These are phyloP conservation scores for Rhizoctonia solani DNA, from an alignment of 1,284 basidiomycete species.

Conservation along the genomic window DNA sequence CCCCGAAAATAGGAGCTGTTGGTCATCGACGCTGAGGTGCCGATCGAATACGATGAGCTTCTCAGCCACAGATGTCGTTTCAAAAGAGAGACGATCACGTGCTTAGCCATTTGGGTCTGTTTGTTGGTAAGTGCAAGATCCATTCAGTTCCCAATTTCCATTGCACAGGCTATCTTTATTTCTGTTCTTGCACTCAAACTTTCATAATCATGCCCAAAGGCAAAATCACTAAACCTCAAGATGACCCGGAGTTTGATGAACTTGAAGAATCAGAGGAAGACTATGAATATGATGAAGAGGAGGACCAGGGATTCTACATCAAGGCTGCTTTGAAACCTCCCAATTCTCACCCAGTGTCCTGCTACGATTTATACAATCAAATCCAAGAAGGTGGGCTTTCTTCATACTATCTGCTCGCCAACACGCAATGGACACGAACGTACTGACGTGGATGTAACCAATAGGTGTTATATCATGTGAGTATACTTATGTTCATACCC, in stretches of 20 bases:
- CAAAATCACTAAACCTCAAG: no score
- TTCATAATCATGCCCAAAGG: neutral
- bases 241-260: constrained; percentile 13
- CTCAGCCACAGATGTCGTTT: neutral
- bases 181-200: neutral
- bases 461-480: constrained; percentile 26
- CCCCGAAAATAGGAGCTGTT: neutral
- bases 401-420: neutral
- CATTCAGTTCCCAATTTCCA: no score
- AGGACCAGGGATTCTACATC: constrained; percentile 9
- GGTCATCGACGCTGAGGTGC: neutral
- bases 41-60: neutral
- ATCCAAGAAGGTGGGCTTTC: constrained; percentile 26
- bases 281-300: neutral
- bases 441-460: neutral
- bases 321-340: constrained; percentile 1
- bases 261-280: constrained; percentile 10
- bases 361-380: constrained; percentile 24
- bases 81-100: no score
- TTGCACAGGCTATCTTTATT: no score
- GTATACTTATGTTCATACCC: neutral
- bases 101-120: no score
- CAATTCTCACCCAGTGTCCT: constrained; percentile 5
- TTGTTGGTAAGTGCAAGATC: no score
- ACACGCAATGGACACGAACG: neutral